Conservation (phyloP, 306 rosid genomes). For the Mimosa bimucronata region DNA sequence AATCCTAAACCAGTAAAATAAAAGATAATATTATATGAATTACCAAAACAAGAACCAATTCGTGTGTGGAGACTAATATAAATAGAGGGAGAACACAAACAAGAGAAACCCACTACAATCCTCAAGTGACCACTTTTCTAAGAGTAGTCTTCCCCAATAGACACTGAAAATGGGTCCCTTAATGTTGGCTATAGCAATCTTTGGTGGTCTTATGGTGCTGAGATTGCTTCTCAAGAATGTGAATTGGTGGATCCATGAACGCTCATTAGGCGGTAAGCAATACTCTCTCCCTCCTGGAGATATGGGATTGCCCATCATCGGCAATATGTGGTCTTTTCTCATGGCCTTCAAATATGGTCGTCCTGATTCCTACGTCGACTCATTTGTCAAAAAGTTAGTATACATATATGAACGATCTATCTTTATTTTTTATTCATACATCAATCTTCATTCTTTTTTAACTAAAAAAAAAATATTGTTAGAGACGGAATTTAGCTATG, state of each 20-base stretch:
- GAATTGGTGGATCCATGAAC: not conserved
- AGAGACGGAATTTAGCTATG: too few relatives aligned
- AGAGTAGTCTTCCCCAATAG: not conserved
- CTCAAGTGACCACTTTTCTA: not conserved
- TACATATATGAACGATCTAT: not conserved
- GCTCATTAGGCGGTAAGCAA: not conserved
- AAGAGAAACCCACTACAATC: not conserved
- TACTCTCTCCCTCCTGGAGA: conserved; percentile 71
- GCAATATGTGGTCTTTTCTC: conserved; percentile 94
- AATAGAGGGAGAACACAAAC: not conserved
- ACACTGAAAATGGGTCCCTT: not conserved
- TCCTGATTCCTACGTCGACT: conserved; percentile 72
- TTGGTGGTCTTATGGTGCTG: not conserved
- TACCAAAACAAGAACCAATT: not conserved
- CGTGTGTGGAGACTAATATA: not conserved
- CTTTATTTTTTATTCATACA: not conserved
- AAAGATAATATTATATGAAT: not conserved
- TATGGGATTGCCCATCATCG: conserved; percentile 77
- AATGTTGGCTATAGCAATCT: not conserved
- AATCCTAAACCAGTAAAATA: too few relatives aligned
- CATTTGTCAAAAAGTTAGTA: conserved; percentile 7
- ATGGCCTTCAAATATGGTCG: conserved; percentile 64
- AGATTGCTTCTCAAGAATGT: not conserved
- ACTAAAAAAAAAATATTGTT: too few relatives aligned
- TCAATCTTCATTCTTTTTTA: too few relatives aligned